Evolutionary conservation across 2,329 filamentous ascomycete species (phyloP).

Genomic region (Ceratocystis destructans): DNA sequence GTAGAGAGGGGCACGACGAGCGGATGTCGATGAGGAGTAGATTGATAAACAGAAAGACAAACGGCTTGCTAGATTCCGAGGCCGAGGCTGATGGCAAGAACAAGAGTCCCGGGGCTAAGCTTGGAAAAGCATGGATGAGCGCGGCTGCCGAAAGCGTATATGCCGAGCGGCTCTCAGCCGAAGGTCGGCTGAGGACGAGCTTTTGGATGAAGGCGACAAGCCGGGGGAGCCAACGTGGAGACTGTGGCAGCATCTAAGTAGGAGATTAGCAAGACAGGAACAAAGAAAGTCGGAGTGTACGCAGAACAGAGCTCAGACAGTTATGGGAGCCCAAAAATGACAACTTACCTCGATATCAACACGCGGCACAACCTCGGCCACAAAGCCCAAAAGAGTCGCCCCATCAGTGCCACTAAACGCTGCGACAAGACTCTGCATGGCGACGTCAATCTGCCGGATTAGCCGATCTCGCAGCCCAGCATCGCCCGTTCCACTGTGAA

Average conservation of each 20-base stretch:
- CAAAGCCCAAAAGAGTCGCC: conserved; percentile 44
- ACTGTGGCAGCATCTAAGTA: conserved; percentile 34
- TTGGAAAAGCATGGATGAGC: conserved; percentile 42
- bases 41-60: conserved; percentile 49
- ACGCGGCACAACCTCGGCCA: conserved; percentile 39
- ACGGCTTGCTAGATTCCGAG: conserved; percentile 34
- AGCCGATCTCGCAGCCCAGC: conserved; percentile 21
- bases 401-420: conserved; percentile 47
- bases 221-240: conserved; percentile 40
- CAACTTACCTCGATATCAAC: conserved; percentile 35
- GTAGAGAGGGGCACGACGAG: conserved; percentile 45
- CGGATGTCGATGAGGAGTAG: conserved; percentile 53
- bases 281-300: background rate
- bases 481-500: background rate
- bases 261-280: conserved; percentile 13
- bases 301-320: background rate
- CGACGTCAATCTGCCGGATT: conserved; percentile 32
- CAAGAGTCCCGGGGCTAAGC: conserved; percentile 33
- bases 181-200: conserved; percentile 42
- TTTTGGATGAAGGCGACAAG: conserved; percentile 37
- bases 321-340: background rate
- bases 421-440: conserved; percentile 36
- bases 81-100: conserved; percentile 33
- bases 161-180: conserved; percentile 40
- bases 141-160: conserved; percentile 46